phyloP scores from a whole-genome alignment of 345 rosid species.

The Microcos paniculata region DNA sequence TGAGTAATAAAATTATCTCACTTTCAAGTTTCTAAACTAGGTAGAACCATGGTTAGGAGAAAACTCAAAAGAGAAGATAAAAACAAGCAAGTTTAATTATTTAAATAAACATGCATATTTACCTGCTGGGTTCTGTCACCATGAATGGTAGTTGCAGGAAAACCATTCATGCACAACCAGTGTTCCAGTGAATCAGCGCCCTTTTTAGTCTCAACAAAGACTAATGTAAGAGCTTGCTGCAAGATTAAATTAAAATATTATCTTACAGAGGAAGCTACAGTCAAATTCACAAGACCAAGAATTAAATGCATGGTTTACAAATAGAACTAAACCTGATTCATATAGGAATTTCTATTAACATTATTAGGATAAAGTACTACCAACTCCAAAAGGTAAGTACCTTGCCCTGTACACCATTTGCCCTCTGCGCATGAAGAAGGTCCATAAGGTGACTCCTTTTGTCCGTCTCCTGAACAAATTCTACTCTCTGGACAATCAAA shows the following conservation, averaged over 20 bases:
- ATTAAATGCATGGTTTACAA: neutral
- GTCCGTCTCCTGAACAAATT: slow-evolving; percentile 88
- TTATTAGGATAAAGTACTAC: neutral
- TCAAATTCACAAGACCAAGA: neutral
- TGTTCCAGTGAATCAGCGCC: slow-evolving; percentile 93
- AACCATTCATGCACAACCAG: slow-evolving; percentile 83
- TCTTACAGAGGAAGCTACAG: neutral
- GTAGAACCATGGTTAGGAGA: neutral
- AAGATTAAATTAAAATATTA: slow-evolving; percentile 25
- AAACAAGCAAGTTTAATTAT: slow-evolving; percentile 14
- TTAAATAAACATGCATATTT: slow-evolving; percentile 4
- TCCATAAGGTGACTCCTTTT: slow-evolving; percentile 99
- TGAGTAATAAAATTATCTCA: neutral
- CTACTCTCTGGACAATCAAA: slow-evolving; percentile 95
- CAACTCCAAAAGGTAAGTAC: slow-evolving; percentile 30
- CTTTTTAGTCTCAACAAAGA: slow-evolving; percentile 97
- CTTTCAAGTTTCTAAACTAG: neutral
- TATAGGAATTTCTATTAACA: neutral
- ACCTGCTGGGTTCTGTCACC: slow-evolving; percentile 98
- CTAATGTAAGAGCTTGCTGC: slow-evolving; percentile 96
- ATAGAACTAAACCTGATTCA: neutral
- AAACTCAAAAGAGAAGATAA: neutral
- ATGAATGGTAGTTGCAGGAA: slow-evolving; percentile 93
- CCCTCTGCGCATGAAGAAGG: slow-evolving; percentile 96
- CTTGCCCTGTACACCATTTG: slow-evolving; percentile 72